Conservation (phyloP, 805 yeast species). For the Phaffomyces opuntiae region DNA sequence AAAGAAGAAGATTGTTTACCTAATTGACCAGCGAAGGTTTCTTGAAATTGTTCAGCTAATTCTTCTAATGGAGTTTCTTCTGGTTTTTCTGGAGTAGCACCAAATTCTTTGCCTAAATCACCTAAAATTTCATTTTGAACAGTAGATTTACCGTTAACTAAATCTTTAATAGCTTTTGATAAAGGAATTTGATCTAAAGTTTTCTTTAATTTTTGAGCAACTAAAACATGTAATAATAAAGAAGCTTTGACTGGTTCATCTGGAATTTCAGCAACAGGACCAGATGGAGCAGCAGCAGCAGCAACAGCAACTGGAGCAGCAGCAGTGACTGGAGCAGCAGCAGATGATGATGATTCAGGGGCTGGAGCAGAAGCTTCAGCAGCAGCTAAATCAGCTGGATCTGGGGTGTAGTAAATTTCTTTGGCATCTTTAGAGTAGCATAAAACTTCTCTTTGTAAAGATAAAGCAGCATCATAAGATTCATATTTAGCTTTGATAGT, state of each 20-base stretch:
- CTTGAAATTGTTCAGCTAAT: conserved; percentile 93
- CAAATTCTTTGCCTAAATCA: conserved; percentile 97
- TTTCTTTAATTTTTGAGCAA: conserved; percentile 94
- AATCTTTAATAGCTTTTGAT: conserved; percentile 90
- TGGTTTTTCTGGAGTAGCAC: conserved; percentile 97
- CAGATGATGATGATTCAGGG: conserved; percentile 39
- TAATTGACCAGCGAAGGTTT: conserved; percentile 75
- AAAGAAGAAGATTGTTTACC: conserved; percentile 93
- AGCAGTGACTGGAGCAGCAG: conserved; percentile 50
- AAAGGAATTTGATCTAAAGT: conserved; percentile 77
- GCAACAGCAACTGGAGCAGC: conserved; percentile 53
- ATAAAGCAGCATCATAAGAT: conserved; percentile 94
- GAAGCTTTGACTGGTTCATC: conserved; percentile 88
- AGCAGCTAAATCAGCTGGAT: conserved; percentile 44
- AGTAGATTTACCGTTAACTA: conserved; percentile 98
- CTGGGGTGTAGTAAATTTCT: conserved; percentile 92
- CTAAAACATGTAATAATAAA: conserved; percentile 77
- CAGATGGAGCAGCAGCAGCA: conserved; percentile 60
- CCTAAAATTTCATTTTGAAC: conserved; percentile 98
- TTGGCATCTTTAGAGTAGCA: conserved; percentile 95
- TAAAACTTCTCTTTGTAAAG: conserved; percentile 80
- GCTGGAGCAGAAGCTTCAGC: conserved; percentile 23
- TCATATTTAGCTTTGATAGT: conserved; percentile 91
- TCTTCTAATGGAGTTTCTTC: conserved; percentile 96
- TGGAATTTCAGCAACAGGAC: conserved; percentile 75